These are phyloP conservation scores for Phalaenopsis aphrodite DNA, from an alignment of 106 monocot species.

Conservation along the genomic window DNA sequence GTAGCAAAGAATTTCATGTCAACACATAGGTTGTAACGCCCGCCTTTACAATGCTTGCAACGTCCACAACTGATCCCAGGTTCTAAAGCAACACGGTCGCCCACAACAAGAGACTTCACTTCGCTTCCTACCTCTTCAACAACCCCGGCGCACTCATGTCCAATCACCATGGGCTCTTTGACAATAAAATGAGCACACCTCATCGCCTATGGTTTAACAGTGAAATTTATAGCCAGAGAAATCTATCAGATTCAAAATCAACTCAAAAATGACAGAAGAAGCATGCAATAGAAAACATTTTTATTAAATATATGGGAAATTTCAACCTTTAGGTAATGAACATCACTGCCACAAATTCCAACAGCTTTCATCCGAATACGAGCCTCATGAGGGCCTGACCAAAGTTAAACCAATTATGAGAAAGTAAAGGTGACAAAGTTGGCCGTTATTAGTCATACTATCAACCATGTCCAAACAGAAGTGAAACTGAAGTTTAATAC, in stretches of 20 bases:
- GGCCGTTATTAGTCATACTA: background rate
- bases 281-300: background rate
- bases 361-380: conserved; percentile 96
- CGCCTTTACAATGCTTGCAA: conserved; percentile 81
- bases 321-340: conserved; percentile 88
- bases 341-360: conserved; percentile 96
- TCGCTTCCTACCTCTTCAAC: conserved; percentile 86
- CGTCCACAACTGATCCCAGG: conserved; percentile 84
- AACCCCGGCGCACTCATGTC: conserved; percentile 92
- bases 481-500: too few species aligned
- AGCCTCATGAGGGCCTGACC: conserved; percentile 66
- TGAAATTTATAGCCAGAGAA: background rate
- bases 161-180: conserved; percentile 98
- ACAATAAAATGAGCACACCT: conserved; percentile 76
- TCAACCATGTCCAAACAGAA: background rate
- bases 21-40: conserved; percentile 87
- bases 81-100: conserved; percentile 91
- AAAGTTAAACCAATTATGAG: background rate
- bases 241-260: background rate
- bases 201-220: conserved; percentile 39
- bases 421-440: background rate
- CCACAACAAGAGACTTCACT: conserved; percentile 53
- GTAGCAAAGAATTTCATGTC: conserved; percentile 96
- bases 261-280: background rate
- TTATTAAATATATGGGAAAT: background rate